Conservation (phyloP, 768 basidiomycete genomes). For the Lactifluus subvellereus region DNA sequence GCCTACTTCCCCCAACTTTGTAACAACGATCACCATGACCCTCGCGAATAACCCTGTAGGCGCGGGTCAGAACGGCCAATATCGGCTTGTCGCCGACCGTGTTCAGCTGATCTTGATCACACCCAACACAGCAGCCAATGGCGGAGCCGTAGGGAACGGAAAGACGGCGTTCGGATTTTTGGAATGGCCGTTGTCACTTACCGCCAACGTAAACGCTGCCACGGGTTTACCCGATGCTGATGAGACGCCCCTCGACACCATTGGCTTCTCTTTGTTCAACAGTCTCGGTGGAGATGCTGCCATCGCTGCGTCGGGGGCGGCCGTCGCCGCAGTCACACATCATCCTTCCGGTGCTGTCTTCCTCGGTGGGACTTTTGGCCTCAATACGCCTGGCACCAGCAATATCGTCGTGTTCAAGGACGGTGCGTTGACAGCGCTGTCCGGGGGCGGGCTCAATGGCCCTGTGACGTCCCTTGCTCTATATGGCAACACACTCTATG, state of each 20-base stretch:
- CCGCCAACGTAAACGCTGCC: conserved; percentile 51
- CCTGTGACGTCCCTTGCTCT: conserved; percentile 63
- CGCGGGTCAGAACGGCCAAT: conserved; percentile 58
- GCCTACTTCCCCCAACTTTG: conserved; percentile 67
- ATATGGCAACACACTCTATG: conserved; percentile 59
- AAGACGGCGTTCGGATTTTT: conserved; percentile 74
- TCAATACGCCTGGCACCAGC: conserved; percentile 48
- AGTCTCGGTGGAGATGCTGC: conserved; percentile 47
- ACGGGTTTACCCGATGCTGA: conserved; percentile 58
- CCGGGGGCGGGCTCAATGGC: conserved; percentile 74
- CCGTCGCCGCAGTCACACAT: conserved; percentile 53
- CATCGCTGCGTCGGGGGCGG: conserved; percentile 34
- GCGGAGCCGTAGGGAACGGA: conserved; percentile 31
- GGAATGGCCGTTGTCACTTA: conserved; percentile 67
- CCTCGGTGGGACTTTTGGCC: conserved; percentile 71
- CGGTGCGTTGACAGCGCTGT: conserved; percentile 47
- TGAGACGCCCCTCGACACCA: conserved; percentile 58
- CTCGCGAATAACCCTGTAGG: conserved; percentile 63
- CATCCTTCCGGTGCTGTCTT: conserved; percentile 63
- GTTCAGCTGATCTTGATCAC: conserved; percentile 75
- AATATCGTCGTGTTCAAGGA: conserved; percentile 73
- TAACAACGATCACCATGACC: conserved; percentile 67
- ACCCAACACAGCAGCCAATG: conserved; percentile 37
- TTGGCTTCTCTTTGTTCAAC: conserved; percentile 56
- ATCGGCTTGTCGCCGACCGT: conserved; percentile 78